A percentile compares a stretch with the other conserved stretches of the same genome.
Evolutionary conservation across 768 basidiomycete species (phyloP).

Genomic region (Tylopilus subfusipes): DNA sequence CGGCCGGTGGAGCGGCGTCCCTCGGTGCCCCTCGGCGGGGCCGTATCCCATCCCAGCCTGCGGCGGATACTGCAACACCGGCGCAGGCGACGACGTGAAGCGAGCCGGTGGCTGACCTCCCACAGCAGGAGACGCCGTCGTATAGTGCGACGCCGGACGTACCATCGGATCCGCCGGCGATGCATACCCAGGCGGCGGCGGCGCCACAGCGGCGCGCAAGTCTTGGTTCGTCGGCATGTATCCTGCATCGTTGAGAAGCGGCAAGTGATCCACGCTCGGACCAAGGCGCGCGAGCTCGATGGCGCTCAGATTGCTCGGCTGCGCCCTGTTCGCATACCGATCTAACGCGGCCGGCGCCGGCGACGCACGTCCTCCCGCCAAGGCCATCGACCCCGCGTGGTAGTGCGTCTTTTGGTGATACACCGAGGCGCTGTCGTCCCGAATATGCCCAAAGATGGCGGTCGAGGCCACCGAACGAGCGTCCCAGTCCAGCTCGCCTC

Average conservation of each 20-base stretch:
- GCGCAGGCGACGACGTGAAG: slow-evolving; percentile 37
- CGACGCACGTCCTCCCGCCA: slow-evolving; percentile 33
- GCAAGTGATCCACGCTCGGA: slow-evolving; percentile 49
- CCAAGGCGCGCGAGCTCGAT: slow-evolving; percentile 60
- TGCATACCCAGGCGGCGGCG: slow-evolving; percentile 25
- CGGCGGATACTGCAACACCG: slow-evolving; percentile 37
- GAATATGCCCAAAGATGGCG: slow-evolving; percentile 43
- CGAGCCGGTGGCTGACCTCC: slow-evolving; percentile 25
- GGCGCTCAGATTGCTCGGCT: slow-evolving; percentile 33
- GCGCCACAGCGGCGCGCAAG: not conserved
- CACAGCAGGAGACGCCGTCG: not conserved
- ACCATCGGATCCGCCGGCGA: slow-evolving; percentile 18
- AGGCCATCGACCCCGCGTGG: slow-evolving; percentile 34
- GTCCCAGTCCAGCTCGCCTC: slow-evolving; percentile 89
- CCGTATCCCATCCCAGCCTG: slow-evolving; percentile 23
- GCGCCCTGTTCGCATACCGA: slow-evolving; percentile 52
- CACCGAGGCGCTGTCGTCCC: slow-evolving; percentile 36
- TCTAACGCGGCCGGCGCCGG: slow-evolving; percentile 50
- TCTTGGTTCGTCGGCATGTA: slow-evolving; percentile 11
- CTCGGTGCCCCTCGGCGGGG: slow-evolving; percentile 41
- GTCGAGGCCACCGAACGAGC: slow-evolving; percentile 67
- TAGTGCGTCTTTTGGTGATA: slow-evolving; percentile 42
- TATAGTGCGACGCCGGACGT: slow-evolving; percentile 25
- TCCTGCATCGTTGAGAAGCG: slow-evolving; percentile 44
- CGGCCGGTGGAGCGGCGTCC: slow-evolving; percentile 65